A percentile compares a stretch with the other conserved stretches of the same genome.
Conservation (phyloP, 208 protist genomes). For the Trypanosoma platydactyli region DNA sequence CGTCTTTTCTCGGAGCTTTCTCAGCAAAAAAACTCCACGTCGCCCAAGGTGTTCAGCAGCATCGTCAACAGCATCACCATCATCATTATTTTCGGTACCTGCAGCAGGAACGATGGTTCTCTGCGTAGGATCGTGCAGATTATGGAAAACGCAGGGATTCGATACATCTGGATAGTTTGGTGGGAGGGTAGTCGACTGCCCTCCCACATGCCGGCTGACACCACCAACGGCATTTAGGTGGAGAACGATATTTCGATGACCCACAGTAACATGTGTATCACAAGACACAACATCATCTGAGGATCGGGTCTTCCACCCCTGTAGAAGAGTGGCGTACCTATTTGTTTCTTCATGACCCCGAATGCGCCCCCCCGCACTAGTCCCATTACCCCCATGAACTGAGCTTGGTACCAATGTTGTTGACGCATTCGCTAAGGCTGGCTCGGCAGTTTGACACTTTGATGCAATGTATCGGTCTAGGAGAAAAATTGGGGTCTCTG, state of each 20-base stretch:
- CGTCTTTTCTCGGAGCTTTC: conserved; percentile 27
- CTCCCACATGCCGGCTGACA: background rate
- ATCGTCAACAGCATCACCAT: background rate
- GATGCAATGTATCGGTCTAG: background rate
- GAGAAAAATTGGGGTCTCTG: no score
- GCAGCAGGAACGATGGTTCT: background rate
- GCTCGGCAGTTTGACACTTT: background rate
- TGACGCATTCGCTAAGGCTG: background rate
- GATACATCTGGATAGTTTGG: conserved; percentile 10
- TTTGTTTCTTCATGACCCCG: background rate
- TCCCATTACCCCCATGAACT: background rate
- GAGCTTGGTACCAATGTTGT: background rate
- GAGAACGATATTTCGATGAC: conserved; percentile 6
- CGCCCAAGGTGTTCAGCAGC: background rate
- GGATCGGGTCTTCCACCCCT: background rate
- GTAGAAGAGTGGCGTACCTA: conserved; percentile 6
- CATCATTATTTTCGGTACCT: background rate
- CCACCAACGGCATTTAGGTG: background rate
- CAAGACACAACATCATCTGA: background rate
- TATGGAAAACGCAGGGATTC: background rate
- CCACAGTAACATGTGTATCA: background rate
- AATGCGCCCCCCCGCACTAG: background rate
- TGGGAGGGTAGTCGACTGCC: background rate
- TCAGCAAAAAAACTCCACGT: conserved; percentile 23
- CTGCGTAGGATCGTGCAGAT: background rate